A percentile compares a stretch with the other conserved stretches of the same genome.
Evolutionary conservation across 805 yeast species (phyloP).

Genomic region (Starmerella powellii): DNA sequence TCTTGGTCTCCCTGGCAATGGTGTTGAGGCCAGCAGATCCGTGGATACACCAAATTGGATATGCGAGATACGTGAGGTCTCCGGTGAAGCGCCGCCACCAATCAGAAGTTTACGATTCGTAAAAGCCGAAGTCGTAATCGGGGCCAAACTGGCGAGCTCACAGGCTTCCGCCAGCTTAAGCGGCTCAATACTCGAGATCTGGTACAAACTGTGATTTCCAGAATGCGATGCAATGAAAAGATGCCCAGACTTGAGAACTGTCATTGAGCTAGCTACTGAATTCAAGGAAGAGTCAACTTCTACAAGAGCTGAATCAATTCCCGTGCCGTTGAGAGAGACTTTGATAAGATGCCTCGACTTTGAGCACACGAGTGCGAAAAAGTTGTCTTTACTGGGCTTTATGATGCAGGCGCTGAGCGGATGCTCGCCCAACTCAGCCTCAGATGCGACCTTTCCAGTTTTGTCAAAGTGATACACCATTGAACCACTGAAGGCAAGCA

Average conservation of each 20-base stretch:
- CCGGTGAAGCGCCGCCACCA: constrained; percentile 32
- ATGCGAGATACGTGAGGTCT: constrained; percentile 31
- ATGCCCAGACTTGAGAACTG: constrained; percentile 52
- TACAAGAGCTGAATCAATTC: too few relatives aligned
- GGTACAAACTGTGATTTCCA: constrained; percentile 59
- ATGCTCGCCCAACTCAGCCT: too few relatives aligned
- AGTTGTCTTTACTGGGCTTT: too few relatives aligned
- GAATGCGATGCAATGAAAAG: constrained; percentile 53
- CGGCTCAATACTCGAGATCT: constrained; percentile 53
- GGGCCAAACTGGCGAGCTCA: constrained; percentile 3
- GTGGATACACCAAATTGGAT: constrained; percentile 49
- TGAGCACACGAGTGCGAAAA: too few relatives aligned
- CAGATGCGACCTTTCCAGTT: too few relatives aligned
- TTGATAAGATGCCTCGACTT: too few relatives aligned
- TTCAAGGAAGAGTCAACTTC: too few relatives aligned
- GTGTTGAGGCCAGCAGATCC: constrained; percentile 57
- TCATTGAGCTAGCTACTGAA: too few relatives aligned
- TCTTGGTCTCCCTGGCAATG: constrained; percentile 49
- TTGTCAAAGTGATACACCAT: too few relatives aligned
- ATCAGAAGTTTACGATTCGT: constrained; percentile 32
- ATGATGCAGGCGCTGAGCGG: too few relatives aligned
- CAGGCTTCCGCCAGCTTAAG: constrained; percentile 9
- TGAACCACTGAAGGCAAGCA: constrained; percentile 46
- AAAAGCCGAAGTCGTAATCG: constrained; percentile 4
- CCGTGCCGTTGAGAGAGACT: too few relatives aligned